Base-by-base conservation (phyloP, 306 rosid genomes). In the Sophora flavescens region DNA sequence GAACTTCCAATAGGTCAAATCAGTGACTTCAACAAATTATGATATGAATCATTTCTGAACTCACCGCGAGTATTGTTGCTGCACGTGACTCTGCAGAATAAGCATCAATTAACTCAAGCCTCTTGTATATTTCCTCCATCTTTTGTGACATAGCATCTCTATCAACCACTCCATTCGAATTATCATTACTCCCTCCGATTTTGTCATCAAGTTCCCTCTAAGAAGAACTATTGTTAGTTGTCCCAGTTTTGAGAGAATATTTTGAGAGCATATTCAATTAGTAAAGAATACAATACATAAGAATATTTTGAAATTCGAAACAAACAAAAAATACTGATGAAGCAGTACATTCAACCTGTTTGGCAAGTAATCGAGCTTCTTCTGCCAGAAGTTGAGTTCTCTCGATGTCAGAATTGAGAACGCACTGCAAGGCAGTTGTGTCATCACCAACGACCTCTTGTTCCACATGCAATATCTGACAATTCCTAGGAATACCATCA, bases 401-500 rank as follows among this genome's bases (percentile, higher is more conserved):
- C 84, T 96, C 98, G 42, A 91, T 68, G 81, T 95, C 99, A 17
- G 99, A 60, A 83, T 95, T 95, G 71, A 95, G 91, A 73, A 95
- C 97, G 80, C 99, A 95, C 83, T 95, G 99, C 91, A 95, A 72
- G 22, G 99, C 99, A 11, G 91, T 65, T n/a, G 77, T 88, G 70
- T 87, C 81, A 65, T 96, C 99, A 72, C 99, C 99, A 28, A 53
- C 87, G 8, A 92, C 99, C 87, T 96, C 98, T 75, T 95, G 99
- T 82, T 95, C 99, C 69, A 95, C 99, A 18, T 95, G 99, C 86
- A 95, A 83, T 88, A 92, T 95, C 87, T 90, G 99, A 72, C 97
- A 95, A 76, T 89, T 92, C 58, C 81, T 33, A 2, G 99, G 99
- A 86, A 95, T 93, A 39, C 99, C 99, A 10, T 92, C 97, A 77